Evolutionary conservation across 345 rosid species (phyloP), one percentile per base, ranked within the genome.

Genomic region (Moricandia arvensis): DNA sequence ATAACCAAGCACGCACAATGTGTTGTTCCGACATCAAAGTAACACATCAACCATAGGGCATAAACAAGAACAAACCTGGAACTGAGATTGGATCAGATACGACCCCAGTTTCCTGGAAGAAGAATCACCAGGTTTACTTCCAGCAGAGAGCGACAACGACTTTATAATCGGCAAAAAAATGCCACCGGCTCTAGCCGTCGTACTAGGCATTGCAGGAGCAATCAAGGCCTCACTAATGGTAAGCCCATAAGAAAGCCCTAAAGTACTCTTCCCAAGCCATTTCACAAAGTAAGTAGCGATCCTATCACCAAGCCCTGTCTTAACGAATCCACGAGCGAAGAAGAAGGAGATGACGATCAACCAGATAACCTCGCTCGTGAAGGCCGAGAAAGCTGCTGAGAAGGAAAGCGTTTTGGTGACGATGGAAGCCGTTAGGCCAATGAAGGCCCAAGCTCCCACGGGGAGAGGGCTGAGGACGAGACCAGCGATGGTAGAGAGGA

Each of bases 141-240:
- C 99, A 0, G 96, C 92, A 0, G 97, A 90, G 60, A 92, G 68
- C 0, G 97, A 89, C 66, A 95, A 63, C 0, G 97, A 90, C 77
- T 92, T 88, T 18, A 92, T 95, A 38, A 95, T 92, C 0, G 97
- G 97, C 86, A 95, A 81, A 82, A 95, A 95, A 71, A 95, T 86
- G 3, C 99, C 97, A 15, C 97, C 97, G 0, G 97, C 99, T 74
- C 97, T 86, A 7, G 99, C 97, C 8, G 97, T 95, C 5, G 99
- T 90, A 59, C 97, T 92, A 0, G 97, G 99, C 97, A 95, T 95
- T 0, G 96, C 97, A 7, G 97, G 99, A 0, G 97, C 97, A 65
- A 94, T 94, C 74, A 94, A 79, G 4, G 92, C 93, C 71, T 94
- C 98, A 16, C 98, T 90, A 1, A 94, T 71, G 2, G 93, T 87